Evolutionary conservation across 805 yeast species (phyloP), one percentile per base, ranked within the genome.

Genomic region (Lachancea thermotolerans): DNA sequence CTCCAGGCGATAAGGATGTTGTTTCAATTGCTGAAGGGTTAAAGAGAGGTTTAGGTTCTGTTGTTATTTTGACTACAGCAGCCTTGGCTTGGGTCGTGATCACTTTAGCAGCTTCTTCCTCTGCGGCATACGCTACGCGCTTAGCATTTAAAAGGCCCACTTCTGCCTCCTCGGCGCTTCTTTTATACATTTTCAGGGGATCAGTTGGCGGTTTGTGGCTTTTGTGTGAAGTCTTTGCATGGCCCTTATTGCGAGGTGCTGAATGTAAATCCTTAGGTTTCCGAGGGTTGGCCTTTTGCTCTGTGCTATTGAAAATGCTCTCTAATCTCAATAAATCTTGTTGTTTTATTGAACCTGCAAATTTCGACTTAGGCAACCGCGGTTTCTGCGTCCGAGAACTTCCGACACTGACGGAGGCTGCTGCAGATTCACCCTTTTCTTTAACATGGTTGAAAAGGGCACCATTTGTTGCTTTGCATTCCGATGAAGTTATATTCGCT

Each of bases 291-390:
- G 35, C 16, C 6, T 25, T 6, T n/a, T 5, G 32, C 10, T 25
- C 37, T 35, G 27, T 4, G 10, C 15, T n/a, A 11, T 28, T 34
- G 16, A 40, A 40, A 8, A 61, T 59, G 12, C 57, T 49, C 33
- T 60, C 61, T 28, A 61, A 41, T 15, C 55, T 37, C 16, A 46
- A 45, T 12, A 57, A 56, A 48, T 61, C 62, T 28, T 49, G 49
- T 14, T 49, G 44, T 9, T 48, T 49, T 12, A 53, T 50, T 8
- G 55, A 51, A 7, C 10, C 27, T n/a, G 28, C 32, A 3, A 25
- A 14, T 14, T 39, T 39, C 17, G 36, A 8, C 18, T 32, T 31
- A 8, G 18, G 30, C 16, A 9, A 27, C 10, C 32, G 35, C 30
- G 2, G 41, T 29, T 38, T 10, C 27, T 21, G 9, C 14, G 6